Conservation (phyloP, 2,329 filamentous ascomycete species). For the Phyllosticta capitalensis region DNA sequence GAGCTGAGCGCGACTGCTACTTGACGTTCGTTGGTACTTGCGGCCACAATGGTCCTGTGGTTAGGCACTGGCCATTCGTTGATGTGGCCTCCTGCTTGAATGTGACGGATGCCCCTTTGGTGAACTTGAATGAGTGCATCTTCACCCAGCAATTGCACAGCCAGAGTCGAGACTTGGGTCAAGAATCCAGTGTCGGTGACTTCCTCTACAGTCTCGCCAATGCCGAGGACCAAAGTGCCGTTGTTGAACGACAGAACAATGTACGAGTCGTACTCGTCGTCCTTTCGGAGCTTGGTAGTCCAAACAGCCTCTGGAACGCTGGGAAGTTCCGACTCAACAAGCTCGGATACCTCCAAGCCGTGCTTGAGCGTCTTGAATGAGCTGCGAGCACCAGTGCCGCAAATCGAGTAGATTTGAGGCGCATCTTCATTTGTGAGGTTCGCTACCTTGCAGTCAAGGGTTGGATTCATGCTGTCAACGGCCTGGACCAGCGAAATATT, state of each 20-base stretch:
- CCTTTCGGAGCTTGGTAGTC: slow-evolving; percentile 78
- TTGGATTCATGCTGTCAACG: slow-evolving; percentile 80
- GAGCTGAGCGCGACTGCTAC: slow-evolving; percentile 90
- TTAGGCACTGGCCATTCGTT: slow-evolving; percentile 93
- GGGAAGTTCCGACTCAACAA: slow-evolving; percentile 86
- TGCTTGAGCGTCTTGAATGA: slow-evolving; percentile 88
- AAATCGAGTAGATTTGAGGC: slow-evolving; percentile 90
- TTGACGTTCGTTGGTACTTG: slow-evolving; percentile 85
- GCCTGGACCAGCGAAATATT: slow-evolving; percentile 80
- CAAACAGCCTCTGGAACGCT: slow-evolving; percentile 86
- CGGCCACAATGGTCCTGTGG: slow-evolving; percentile 90
- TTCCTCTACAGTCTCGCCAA: slow-evolving; percentile 94
- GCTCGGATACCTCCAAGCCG: slow-evolving; percentile 84
- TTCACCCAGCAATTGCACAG: slow-evolving; percentile 88
- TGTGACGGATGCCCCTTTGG: slow-evolving; percentile 90
- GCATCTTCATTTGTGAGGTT: slow-evolving; percentile 89
- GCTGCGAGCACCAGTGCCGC: slow-evolving; percentile 79
- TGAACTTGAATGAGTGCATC: slow-evolving; percentile 91
- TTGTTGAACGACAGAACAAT: slow-evolving; percentile 92
- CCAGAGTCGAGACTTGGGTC: slow-evolving; percentile 77
- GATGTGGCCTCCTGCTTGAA: slow-evolving; percentile 63
- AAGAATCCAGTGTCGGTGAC: slow-evolving; percentile 90
- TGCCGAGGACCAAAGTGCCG: slow-evolving; percentile 82
- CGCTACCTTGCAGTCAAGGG: slow-evolving; percentile 83
- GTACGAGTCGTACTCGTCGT: slow-evolving; percentile 83